A percentile compares a stretch with the other conserved stretches of the same genome.
These are phyloP conservation scores for Chaetomium sp. DNA, from an alignment of 2,329 filamentous ascomycete species.

Conservation along the genomic window DNA sequence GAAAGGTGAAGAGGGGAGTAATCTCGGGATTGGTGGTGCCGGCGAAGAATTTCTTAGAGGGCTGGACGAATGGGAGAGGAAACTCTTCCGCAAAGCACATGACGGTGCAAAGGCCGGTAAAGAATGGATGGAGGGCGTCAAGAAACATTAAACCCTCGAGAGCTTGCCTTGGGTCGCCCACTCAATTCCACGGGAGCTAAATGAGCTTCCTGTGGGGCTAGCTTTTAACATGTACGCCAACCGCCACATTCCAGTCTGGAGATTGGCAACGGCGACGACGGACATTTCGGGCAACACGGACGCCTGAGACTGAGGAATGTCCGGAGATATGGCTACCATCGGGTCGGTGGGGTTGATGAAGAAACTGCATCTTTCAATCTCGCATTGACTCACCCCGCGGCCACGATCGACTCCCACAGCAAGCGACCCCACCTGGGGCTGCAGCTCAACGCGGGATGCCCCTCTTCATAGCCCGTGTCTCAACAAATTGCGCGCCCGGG, in stretches of 20 bases:
- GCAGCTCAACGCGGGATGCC: slow-evolving; percentile 10
- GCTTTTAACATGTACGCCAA: no score
- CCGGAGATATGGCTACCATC: no score
- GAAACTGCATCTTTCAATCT: background rate
- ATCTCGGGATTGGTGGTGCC: slow-evolving; percentile 52
- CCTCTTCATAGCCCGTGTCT: slow-evolving; percentile 1
- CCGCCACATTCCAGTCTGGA: no score
- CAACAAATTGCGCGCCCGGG: slow-evolving; percentile 8
- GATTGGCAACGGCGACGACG: no score
- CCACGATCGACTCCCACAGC: background rate
- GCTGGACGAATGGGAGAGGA: slow-evolving; percentile 83
- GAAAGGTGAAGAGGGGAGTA: slow-evolving; percentile 45
- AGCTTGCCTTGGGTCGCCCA: background rate
- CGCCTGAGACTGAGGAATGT: no score
- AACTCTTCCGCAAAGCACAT: slow-evolving; percentile 66
- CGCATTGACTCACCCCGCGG: slow-evolving; percentile 6
- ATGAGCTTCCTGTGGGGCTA: no score
- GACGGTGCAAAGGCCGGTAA: slow-evolving; percentile 65
- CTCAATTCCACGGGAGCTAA: no score
- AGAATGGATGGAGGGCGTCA: slow-evolving; percentile 55
- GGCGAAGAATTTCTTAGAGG: slow-evolving; percentile 80
- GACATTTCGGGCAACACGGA: no score
- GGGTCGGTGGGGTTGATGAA: background rate
- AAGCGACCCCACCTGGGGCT: slow-evolving; percentile 11
- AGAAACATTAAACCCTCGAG: slow-evolving; percentile 16